phyloP scores from a whole-genome alignment of 2,329 filamentous ascomycete species.

The Fonsecaea nubica region DNA sequence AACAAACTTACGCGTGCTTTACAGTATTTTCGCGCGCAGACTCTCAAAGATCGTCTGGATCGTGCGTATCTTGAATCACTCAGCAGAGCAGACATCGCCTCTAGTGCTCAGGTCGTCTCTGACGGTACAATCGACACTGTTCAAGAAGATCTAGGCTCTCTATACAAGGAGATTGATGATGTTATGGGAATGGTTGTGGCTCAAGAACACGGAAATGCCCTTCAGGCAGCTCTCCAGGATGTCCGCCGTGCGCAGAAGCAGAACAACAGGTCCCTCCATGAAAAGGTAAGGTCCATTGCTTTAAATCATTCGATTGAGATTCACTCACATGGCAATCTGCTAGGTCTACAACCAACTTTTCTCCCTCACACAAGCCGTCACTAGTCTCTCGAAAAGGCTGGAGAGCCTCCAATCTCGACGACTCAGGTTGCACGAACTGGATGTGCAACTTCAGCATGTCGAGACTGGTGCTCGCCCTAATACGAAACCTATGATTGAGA shows the following conservation, averaged over 20 bases:
- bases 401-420: constrained; percentile 31
- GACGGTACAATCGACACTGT: constrained; percentile 11
- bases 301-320: background rate
- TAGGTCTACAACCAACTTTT: constrained; percentile 24
- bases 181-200: constrained; percentile 35
- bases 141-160: constrained; percentile 31
- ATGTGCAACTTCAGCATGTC: background rate
- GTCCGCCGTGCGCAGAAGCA: constrained; percentile 8
- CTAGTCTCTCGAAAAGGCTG: constrained; percentile 12
- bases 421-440: constrained; percentile 6
- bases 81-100: background rate
- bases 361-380: constrained; percentile 20
- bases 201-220: constrained; percentile 30
- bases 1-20: constrained; percentile 26
- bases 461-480: background rate
- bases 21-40: constrained; percentile 24
- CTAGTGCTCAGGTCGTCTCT: background rate
- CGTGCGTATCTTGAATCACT: constrained; percentile 34
- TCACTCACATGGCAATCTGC: background rate
- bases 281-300: constrained; percentile 14
- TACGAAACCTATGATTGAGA: background rate
- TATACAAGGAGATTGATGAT: constrained; percentile 38
- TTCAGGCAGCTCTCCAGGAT: constrained; percentile 12
- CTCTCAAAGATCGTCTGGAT: constrained; percentile 35
- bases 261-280: constrained; percentile 6